Base-by-base conservation (phyloP, 31 red algal genomes). In the Odonthalia washingtoniensis region DNA sequence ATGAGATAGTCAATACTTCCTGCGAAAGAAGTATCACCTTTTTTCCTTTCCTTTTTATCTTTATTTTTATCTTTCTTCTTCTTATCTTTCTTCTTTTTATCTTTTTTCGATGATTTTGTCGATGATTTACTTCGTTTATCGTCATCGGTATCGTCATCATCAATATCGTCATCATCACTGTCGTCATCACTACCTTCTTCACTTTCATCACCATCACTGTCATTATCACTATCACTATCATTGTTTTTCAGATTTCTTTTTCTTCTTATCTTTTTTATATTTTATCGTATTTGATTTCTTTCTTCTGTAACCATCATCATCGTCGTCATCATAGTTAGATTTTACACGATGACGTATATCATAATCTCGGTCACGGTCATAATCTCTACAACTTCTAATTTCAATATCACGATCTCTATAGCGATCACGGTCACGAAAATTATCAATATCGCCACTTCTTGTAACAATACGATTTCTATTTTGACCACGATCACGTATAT, bases 1-100 rank as follows among this genome's bases (percentile, higher is more conserved):
- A 94, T 87, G 3, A 94, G 74, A 46, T 94, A 84, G 64, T 94
- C 92, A 74, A 94, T 89, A 35, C 78, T 77, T 35, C 92, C 92
- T 24, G 92, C 92, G 89, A 88, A 89, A 28, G 85, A 84, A 14
- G 92, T 84, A 34, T 63, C 42, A 1, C 65, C 80, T 42, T 79
- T 78, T n/a, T 65, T 74, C 41, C 84, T 85, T 69, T 93, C 84
- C 21, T 70, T 72, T 32, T 82, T 61, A 42, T 85, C 80, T 34
- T 85, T 86, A 4, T 61, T 81, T 5, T 65, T 17, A 37, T 74
- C 52, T 53, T 86, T 87, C 91, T 89, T 89, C 14, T 67, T 74
- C 83, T 92, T 92, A 14, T 52, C 61, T 37, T 77, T 85, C 83
- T 92, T 60, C 57, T 80, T 44, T 80, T 80, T 17, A 36, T 5